Evolutionary conservation across 805 yeast species (phyloP).

Genomic region (Saturnispora dispora): DNA sequence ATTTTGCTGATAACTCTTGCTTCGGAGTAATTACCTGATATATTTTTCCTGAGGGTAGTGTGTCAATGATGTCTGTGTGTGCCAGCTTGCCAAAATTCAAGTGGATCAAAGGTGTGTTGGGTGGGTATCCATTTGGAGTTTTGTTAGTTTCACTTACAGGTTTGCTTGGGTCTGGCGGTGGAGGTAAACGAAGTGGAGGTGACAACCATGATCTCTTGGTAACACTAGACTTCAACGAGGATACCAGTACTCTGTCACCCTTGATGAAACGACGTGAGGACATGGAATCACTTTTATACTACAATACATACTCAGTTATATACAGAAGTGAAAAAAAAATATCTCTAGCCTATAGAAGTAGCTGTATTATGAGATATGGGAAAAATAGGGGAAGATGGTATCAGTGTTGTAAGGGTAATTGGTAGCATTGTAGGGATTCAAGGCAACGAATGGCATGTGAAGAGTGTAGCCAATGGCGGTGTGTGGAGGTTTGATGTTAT

Average conservation of each 20-base stretch:
- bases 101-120: constrained; percentile 12
- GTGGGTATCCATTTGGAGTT: constrained; percentile 10
- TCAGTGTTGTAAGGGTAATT: background rate
- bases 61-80: constrained; percentile 33
- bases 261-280: constrained; percentile 19
- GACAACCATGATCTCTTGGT: constrained; percentile 23
- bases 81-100: constrained; percentile 23
- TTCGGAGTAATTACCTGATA: constrained; percentile 16
- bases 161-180: constrained; percentile 2
- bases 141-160: background rate
- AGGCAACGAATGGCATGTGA: background rate
- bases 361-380: background rate
- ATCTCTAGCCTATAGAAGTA: background rate
- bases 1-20: constrained; percentile 18
- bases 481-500: background rate
- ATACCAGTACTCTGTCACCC: constrained; percentile 27
- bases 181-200: constrained; percentile 19
- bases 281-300: background rate
- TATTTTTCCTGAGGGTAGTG: constrained; percentile 27
- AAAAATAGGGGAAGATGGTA: background rate
- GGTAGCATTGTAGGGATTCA: background rate
- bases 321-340: background rate
- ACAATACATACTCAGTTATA: background rate
- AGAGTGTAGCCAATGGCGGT: background rate
- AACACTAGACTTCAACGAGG: constrained; percentile 22